These are phyloP conservation scores for Quercus ilex DNA, from an alignment of 306 rosid species.

Conservation along the genomic window DNA sequence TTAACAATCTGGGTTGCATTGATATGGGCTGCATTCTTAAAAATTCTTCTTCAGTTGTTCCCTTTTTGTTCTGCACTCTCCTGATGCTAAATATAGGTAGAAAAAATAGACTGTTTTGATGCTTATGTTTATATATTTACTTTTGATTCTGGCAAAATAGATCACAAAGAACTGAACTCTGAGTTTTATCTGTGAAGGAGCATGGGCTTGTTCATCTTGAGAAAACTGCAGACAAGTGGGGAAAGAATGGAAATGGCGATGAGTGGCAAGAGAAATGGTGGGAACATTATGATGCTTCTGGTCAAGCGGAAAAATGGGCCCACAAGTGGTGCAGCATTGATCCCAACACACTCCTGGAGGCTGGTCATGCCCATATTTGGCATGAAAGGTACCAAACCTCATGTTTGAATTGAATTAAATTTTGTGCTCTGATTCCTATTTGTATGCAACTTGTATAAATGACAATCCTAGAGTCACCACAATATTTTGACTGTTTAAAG, in stretches of 20 bases:
- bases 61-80: background rate
- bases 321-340: slow-evolving; percentile 97
- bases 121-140: background rate
- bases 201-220: slow-evolving; percentile 70
- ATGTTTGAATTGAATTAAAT: background rate
- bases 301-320: slow-evolving; percentile 90
- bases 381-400: slow-evolving; percentile 71
- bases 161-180: background rate
- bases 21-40: background rate
- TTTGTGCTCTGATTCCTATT: slow-evolving; percentile 11
- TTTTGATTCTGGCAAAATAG: background rate
- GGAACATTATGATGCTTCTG: slow-evolving; percentile 72
- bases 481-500: background rate
- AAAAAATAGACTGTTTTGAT: background rate
- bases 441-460: background rate
- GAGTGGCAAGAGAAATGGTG: slow-evolving; percentile 99
- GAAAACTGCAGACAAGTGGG: slow-evolving; percentile 99
- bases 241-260: slow-evolving; percentile 65
- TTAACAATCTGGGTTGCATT: background rate
- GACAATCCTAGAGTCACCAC: background rate
- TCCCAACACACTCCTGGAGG: slow-evolving; percentile 70
- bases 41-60: background rate
- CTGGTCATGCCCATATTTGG: slow-evolving; percentile 98
- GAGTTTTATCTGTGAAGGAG: slow-evolving; percentile 52
- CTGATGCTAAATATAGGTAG: no score